A percentile compares a stretch with the other conserved stretches of the same genome.
Evolutionary conservation across 164 flowering plant genomes (phyloP).

Genomic region (Nymphaea thermarum): DNA sequence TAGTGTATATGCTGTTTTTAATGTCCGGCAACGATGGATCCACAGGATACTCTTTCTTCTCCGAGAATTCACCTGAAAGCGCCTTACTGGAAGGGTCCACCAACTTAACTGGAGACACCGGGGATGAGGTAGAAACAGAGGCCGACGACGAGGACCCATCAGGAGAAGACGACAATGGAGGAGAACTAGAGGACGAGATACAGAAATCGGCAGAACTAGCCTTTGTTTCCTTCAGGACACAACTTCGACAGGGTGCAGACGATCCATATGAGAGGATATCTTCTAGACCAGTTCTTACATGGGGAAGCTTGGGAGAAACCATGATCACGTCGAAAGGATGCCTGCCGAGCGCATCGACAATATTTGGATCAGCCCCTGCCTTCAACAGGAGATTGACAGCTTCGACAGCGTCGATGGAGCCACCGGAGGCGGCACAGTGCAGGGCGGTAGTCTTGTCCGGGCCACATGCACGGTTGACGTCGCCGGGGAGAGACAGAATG

Average conservation of each 20-base stretch:
- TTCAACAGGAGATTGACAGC: slow-evolving; percentile 27
- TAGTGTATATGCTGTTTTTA: slow-evolving; percentile 43
- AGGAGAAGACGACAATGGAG: slow-evolving; percentile 46
- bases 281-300: slow-evolving; percentile 32
- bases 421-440: slow-evolving; percentile 51
- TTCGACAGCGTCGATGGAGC: slow-evolving; percentile 25
- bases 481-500: slow-evolving; percentile 25
- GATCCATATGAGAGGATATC: slow-evolving; percentile 28
- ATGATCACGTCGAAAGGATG: slow-evolving; percentile 38
- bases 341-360: slow-evolving; percentile 21
- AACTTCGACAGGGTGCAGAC: background rate
- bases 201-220: slow-evolving; percentile 12
- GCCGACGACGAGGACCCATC: slow-evolving; percentile 51
- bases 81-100: slow-evolving; percentile 23
- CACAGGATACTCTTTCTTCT: slow-evolving; percentile 47
- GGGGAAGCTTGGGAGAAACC: slow-evolving; percentile 44
- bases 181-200: slow-evolving; percentile 21
- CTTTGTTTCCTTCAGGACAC: background rate
- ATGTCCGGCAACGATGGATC: slow-evolving; percentile 58
- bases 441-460: slow-evolving; percentile 38
- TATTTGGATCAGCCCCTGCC: slow-evolving; percentile 30
- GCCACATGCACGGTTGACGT: slow-evolving; percentile 27
- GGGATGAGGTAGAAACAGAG: slow-evolving; percentile 32
- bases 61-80: slow-evolving; percentile 5
- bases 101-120: slow-evolving; percentile 16